Evolutionary conservation across 805 yeast species (phyloP), one percentile per base, ranked within the genome.

Genomic region (Naumovozyma baii): DNA sequence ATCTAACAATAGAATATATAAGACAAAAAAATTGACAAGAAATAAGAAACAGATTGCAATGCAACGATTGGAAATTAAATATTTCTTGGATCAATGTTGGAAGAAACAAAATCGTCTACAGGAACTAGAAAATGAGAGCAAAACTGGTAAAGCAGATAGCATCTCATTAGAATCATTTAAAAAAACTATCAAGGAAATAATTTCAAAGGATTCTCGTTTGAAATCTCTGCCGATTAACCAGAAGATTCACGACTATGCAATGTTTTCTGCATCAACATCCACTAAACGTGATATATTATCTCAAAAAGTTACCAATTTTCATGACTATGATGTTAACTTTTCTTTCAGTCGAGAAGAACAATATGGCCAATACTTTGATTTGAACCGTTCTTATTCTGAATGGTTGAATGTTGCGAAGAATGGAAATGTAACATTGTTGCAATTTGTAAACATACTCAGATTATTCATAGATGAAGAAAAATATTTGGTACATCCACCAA

Each of bases 31-130:
- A 39, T 66, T 68, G 39, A 61, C 75, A 45, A 63, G 78, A 0
- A 61, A 58, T 14, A 68, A 42, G 30, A 56, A 73, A 44, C 80
- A 80, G 41, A 64, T 77, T 0, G 46, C 75, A 1, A 43, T 74
- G 16, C 88, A 80, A 48, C 78, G 79, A 49, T 84, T 80, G 57
- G 95, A 87, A 54, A 67, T 83, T 7, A 63, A 64, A 15, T 46
- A 55, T 32, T 73, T 87, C 38, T 48, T 72, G 3, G 61, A 67
- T 7, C 70, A 74, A 38, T 76, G 73, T 49, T 59, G 57, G 31
- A 57, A 48, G 33, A 66, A 57, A 37, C 47, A 61, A 15, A 38
- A 43, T 3, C 43, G 53, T 17, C 28, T 65, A 9, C 7, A 9
- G 31, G 15, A 9, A 5, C 31, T 29, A 9, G 15, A 5, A 4